Conservation (phyloP, 345 rosid species). For the Sisymbrium irio region DNA sequence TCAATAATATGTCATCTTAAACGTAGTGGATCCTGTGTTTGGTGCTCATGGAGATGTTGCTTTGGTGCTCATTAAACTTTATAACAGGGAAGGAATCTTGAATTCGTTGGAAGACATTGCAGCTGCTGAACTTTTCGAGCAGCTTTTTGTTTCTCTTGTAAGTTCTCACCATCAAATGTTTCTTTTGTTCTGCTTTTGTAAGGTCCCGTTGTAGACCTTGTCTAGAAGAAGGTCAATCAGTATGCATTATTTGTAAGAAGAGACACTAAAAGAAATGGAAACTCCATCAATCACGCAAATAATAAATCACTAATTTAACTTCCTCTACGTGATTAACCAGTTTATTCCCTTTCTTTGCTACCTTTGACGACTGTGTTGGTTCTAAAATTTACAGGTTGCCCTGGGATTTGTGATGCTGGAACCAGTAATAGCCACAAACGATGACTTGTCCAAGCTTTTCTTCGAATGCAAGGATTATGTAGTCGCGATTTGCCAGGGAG, state of each 20-base stretch:
- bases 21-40: neutral
- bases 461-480: conserved; percentile 82
- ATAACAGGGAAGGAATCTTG: conserved; percentile 82
- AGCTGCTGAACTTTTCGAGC: conserved; percentile 70
- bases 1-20: conserved; percentile 12
- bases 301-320: no score
- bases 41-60: conserved; percentile 16
- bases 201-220: neutral
- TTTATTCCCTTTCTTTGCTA: neutral
- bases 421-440: conserved; percentile 48
- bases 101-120: conserved; percentile 69
- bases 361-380: conserved; percentile 16
- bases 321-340: neutral
- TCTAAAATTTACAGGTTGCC: conserved; percentile 53
- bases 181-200: neutral
- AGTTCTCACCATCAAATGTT: conserved; percentile 32
- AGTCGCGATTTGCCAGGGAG: conserved; percentile 61
- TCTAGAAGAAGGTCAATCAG: neutral
- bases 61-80: conserved; percentile 1
- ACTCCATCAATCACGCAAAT: neutral
- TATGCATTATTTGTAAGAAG: neutral
- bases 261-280: no score
- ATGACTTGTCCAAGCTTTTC: conserved; percentile 65
- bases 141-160: conserved; percentile 81
- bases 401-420: conserved; percentile 68